Conservation (phyloP, 108 stramenopile genomes). For the Pinguiococcus pyrenoidosus region DNA sequence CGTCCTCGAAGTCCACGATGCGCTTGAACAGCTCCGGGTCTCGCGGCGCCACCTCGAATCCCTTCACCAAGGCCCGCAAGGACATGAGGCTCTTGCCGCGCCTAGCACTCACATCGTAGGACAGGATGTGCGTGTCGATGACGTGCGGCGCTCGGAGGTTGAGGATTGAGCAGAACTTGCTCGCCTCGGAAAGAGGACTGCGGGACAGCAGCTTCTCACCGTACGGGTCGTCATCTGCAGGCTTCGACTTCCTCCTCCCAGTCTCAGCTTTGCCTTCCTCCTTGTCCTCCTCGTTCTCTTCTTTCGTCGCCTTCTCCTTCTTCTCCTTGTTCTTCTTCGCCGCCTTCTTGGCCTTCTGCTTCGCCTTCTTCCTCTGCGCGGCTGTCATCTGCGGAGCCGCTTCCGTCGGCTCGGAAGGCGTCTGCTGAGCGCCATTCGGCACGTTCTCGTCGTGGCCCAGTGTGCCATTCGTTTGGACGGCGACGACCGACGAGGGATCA, state of each 20-base stretch:
- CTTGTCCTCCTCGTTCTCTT: slow-evolving; percentile 8
- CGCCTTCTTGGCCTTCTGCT: slow-evolving; percentile 23
- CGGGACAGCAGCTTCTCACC: slow-evolving; percentile 60
- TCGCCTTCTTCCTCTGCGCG: slow-evolving; percentile 36
- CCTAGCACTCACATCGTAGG: slow-evolving; percentile 76
- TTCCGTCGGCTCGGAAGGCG: slow-evolving; percentile 49
- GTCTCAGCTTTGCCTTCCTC: not conserved
- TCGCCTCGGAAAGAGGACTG: slow-evolving; percentile 63
- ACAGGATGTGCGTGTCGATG: slow-evolving; percentile 60
- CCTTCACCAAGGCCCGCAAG: slow-evolving; percentile 46
- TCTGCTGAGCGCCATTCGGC: slow-evolving; percentile 6
- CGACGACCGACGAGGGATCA: not conserved
- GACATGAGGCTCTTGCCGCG: slow-evolving; percentile 75
- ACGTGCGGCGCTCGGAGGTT: slow-evolving; percentile 51
- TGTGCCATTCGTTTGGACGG: not conserved
- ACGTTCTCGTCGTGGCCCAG: not conserved
- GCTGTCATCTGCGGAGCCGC: slow-evolving; percentile 30
- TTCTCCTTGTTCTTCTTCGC: slow-evolving; percentile 36
- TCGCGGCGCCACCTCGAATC: no score
- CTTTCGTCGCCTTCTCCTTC: slow-evolving; percentile 19
- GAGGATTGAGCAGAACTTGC: slow-evolving; percentile 57
- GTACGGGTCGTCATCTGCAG: slow-evolving; percentile 61
- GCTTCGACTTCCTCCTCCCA: not conserved
- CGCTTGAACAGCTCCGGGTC: no score
- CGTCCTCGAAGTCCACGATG: no score